Evolutionary conservation across 768 basidiomycete species (phyloP), one percentile per base, ranked within the genome.

Genomic region (Mycena capillaripes): DNA sequence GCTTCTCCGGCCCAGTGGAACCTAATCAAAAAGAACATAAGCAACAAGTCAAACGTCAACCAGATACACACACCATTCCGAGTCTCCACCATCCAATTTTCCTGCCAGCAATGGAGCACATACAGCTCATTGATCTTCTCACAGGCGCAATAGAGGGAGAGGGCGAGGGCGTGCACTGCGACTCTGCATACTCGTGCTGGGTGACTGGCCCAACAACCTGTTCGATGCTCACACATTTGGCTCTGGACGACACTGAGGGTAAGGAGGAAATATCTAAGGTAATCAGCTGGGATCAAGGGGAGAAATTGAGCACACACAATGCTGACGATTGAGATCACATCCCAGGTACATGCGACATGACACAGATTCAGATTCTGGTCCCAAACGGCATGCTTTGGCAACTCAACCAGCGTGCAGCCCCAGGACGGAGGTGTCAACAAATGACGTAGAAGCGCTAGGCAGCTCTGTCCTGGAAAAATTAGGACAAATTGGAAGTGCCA

Each of bases 51-150:
- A 50, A 21, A n/a, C n/a, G 25, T 17, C 23, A 16, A 19, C 55
- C 53, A 23, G 25, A 23, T 10, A 25, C 73, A 79, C 84, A 27
- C 76, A 93, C 95, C 87, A 86, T 87, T 86, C 73, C 82, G 88
- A 66, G 87, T 87, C 66, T 88, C 86, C 44, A 83, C 74, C 29
- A 95, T 81, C 96, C 96, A 97, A n/a, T 93, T 90, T 23, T 84
- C 83, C 62, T 96, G 82, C 38, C 95, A 94, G 75, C 92, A 93
- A 76, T 95, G 93, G 77, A 89, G 91, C 71, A 86, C 83, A 65
- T 90, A 89, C 23, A 97, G 80, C 78, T 96, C 94, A 76, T 95
- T 95, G 73, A 97, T 94, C 84, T 96, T 97, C 75, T 85, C 82
- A 86, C 29, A 80, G 86, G 21, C 83, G 83, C 74, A 38, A 84